Evolutionary conservation across 176 grass and related monocot species (phyloP).

Genomic region (Poa annua): DNA sequence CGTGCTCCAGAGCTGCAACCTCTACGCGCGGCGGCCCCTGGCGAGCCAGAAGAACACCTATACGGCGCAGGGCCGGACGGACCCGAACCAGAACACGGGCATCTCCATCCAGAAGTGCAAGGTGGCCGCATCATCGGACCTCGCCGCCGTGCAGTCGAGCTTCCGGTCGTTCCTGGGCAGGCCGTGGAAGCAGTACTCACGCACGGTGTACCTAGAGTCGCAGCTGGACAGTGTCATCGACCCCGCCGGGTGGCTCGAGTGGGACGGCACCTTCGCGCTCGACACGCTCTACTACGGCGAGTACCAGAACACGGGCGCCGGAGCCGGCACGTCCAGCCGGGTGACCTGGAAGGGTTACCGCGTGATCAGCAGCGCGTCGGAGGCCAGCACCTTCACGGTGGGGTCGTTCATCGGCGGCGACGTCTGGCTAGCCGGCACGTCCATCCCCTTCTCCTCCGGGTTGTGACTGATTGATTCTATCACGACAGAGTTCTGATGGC

Average conservation of each 20-base stretch:
- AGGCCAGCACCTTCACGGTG: conserved; percentile 66
- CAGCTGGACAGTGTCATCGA: conserved; percentile 53
- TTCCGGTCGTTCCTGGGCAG: conserved; percentile 65
- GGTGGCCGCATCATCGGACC: conserved; percentile 62
- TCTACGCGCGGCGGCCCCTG: conserved; percentile 66
- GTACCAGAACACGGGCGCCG: conserved; percentile 69
- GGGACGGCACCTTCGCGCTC: conserved; percentile 65
- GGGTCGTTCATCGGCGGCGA: conserved; percentile 73
- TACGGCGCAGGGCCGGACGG: conserved; percentile 75
- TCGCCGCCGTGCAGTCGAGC: conserved; percentile 41
- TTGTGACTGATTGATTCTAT: background rate
- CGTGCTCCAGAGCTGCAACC: conserved; percentile 73
- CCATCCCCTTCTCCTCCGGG: conserved; percentile 59
- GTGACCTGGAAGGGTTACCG: conserved; percentile 67
- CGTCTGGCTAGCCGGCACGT: conserved; percentile 60
- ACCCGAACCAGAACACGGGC: conserved; percentile 89
- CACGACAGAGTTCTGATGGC: background rate
- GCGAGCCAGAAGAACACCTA: conserved; percentile 69
- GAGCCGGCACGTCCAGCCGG: conserved; percentile 38
- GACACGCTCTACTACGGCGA: conserved; percentile 79
- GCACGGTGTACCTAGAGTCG: conserved; percentile 72
- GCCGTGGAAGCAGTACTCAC: conserved; percentile 77
- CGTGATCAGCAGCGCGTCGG: conserved; percentile 52
- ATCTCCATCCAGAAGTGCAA: conserved; percentile 81
- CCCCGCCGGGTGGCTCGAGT: conserved; percentile 66